Evolutionary conservation across 352 stramenopile genomes (phyloP).

Genomic region (Phytophthora sojae): DNA sequence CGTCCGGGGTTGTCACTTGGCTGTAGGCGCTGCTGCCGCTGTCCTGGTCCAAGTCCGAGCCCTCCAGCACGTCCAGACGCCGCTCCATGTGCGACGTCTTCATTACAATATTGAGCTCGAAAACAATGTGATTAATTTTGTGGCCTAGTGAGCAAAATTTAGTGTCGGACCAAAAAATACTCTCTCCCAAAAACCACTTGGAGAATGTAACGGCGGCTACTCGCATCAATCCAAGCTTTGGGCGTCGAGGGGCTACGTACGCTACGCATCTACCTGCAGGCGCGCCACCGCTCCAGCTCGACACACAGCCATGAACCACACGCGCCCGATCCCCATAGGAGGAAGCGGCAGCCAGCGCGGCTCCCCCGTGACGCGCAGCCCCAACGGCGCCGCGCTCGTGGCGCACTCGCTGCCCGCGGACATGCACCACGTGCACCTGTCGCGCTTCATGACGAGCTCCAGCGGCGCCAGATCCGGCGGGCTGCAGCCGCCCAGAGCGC

Average conservation of each 20-base stretch:
- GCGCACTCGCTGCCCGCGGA: slow-evolving; percentile 73
- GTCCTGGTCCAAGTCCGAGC: slow-evolving; percentile 26
- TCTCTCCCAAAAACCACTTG: slow-evolving; percentile 17
- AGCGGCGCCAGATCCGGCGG: slow-evolving; percentile 32
- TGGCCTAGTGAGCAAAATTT: neutral
- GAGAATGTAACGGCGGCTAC: slow-evolving; percentile 4
- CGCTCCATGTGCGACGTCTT: slow-evolving; percentile 13
- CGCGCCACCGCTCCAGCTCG: neutral
- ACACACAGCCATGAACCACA: slow-evolving; percentile 41
- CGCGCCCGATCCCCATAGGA: slow-evolving; percentile 64
- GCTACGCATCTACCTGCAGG: neutral
- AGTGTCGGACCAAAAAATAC: slow-evolving; percentile 2
- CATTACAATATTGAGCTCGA: neutral
- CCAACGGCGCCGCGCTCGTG: slow-evolving; percentile 32
- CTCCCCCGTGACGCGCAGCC: slow-evolving; percentile 41
- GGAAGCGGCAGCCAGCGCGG: slow-evolving; percentile 52
- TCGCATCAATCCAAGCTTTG: slow-evolving; percentile 17
- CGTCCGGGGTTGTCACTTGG: slow-evolving; percentile 19
- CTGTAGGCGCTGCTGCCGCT: slow-evolving; percentile 17
- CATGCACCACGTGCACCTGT: slow-evolving; percentile 51
- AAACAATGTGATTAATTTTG: neutral
- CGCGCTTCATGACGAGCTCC: slow-evolving; percentile 41
- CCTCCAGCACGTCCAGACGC: slow-evolving; percentile 29
- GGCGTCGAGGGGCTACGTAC: slow-evolving; percentile 9
- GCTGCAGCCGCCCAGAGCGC: slow-evolving; percentile 58